These are phyloP conservation scores for Diplodia intermedia DNA, from an alignment of 2,329 filamentous ascomycete genomes.

Conservation along the genomic window DNA sequence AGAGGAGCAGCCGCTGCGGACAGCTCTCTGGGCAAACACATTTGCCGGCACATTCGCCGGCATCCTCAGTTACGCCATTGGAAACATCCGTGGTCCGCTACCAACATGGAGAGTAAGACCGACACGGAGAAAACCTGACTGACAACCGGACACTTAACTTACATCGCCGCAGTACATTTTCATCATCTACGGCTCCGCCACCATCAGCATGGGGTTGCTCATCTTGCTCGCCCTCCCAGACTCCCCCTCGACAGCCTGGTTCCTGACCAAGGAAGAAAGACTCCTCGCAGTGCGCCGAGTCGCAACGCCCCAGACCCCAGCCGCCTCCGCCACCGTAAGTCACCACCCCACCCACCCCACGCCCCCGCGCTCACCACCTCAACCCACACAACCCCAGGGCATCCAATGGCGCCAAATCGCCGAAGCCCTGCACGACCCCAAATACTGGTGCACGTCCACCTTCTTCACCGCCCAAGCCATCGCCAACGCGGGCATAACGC, in stretches of 20 bases:
- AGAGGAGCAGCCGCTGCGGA: background rate
- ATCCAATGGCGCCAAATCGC: background rate
- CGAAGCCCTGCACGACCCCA: background rate
- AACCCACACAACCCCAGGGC: background rate
- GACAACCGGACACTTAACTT: accelerated
- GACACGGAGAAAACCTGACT: too few species aligned
- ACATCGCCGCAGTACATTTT: background rate
- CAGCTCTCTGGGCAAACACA: background rate
- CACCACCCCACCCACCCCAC: too few species aligned
- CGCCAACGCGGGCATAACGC: background rate
- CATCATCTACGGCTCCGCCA: background rate
- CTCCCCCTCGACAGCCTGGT: background rate
- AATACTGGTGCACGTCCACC: background rate
- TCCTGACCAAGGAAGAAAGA: background rate
- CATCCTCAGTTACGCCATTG: background rate
- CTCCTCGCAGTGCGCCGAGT: background rate
- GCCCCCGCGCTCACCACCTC: too few species aligned
- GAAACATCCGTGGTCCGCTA: background rate
- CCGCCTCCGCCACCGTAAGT: background rate
- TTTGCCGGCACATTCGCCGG: background rate
- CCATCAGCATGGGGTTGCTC: background rate
- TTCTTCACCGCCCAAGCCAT: background rate
- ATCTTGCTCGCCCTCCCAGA: background rate
- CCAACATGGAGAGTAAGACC: background rate
- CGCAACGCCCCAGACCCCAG: background rate